Evolutionary conservation across 169 alveolate genomes (phyloP), one percentile per base, ranked within the genome.

Genomic region (Cryptosporidium andersoni): DNA sequence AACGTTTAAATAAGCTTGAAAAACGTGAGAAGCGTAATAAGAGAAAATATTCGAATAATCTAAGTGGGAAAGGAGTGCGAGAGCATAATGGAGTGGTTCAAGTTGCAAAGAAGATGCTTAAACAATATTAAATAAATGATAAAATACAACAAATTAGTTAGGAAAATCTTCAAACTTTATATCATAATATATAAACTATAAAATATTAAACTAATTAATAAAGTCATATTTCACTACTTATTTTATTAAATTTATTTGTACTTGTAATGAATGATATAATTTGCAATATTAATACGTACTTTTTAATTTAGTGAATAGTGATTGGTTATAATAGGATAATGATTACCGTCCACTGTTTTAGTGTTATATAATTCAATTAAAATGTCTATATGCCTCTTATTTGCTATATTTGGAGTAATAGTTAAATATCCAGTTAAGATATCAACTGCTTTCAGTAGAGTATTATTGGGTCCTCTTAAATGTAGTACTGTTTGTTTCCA

Each of bases 401-500:
- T 74, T 8, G 55, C 62, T 40, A 62, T 74, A 47, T 58, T 74
- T 56, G 85, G 85, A 42, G 85, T 55, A 14, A 74, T 74, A 8
- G 85, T 56, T 45, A 74, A 58, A 42, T 16, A 74, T 2, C 85
- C 85, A n/a, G 67, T 55, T 8, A 58, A 45, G 52, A 16, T 9
- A 43, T 51, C 64, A 40, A 74, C 43, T 7, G 64, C 64, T 37
- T 74, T 74, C 0, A 74, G 43, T 25, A 74, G 42, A 14, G 40
- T n/a, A 36, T 74, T 51, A 6, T 62, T 60, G 0, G 85, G 85
- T n/a, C 74, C 55, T 9, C 45, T 74, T 55, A 91, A 48, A 64
- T 91, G 95, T 48, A 91, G 66, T 34, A 91, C 82, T n/a, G 88
- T 82, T 80, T 91, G 95, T 51, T 89, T 91, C 95, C 95, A 91